Conservation (phyloP, 176 grass and related monocot species). For the Oryza meridionalis region DNA sequence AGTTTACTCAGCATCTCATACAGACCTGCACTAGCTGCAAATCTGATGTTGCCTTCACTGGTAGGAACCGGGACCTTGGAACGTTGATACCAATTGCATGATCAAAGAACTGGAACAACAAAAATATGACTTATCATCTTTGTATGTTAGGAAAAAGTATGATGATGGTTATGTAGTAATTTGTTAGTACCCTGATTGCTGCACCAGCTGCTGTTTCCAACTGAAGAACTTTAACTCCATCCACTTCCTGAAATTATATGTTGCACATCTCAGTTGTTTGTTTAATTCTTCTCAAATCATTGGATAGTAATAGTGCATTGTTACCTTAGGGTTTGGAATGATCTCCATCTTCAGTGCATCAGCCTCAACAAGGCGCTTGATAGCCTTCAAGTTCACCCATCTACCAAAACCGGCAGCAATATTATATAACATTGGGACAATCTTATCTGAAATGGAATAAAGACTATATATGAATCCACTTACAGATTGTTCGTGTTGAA, state of each 20-base stretch:
- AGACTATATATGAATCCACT: conserved; percentile 30
- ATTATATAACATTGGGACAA: not conserved
- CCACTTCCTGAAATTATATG: conserved; percentile 73
- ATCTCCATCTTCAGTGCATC: conserved; percentile 99
- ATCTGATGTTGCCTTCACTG: conserved; percentile 90
- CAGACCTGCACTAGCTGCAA: conserved; percentile 87
- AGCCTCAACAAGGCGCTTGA: conserved; percentile 84
- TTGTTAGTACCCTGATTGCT: conserved; percentile 74
- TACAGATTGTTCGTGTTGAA: conserved; percentile 99
- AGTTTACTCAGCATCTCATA: conserved; percentile 20
- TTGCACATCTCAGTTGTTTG: not conserved
- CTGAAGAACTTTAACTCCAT: conserved; percentile 88
- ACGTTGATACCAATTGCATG: conserved; percentile 82
- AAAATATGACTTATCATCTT: conserved; percentile 33
- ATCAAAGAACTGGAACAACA: conserved; percentile 81
- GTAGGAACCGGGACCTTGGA: conserved; percentile 87
- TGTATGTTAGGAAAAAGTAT: conserved; percentile 1
- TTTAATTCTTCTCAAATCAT: not conserved
- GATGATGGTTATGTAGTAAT: not conserved
- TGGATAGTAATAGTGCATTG: not conserved
- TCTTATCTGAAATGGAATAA: not conserved
- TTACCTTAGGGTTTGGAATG: conserved; percentile 95
- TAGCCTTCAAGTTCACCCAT: conserved; percentile 94
- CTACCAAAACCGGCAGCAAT: conserved; percentile 35
- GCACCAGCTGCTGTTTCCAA: conserved; percentile 94